These are phyloP conservation scores for Coccinonectria pachysandricola DNA, from an alignment of 2,329 filamentous ascomycete species.

Conservation along the genomic window DNA sequence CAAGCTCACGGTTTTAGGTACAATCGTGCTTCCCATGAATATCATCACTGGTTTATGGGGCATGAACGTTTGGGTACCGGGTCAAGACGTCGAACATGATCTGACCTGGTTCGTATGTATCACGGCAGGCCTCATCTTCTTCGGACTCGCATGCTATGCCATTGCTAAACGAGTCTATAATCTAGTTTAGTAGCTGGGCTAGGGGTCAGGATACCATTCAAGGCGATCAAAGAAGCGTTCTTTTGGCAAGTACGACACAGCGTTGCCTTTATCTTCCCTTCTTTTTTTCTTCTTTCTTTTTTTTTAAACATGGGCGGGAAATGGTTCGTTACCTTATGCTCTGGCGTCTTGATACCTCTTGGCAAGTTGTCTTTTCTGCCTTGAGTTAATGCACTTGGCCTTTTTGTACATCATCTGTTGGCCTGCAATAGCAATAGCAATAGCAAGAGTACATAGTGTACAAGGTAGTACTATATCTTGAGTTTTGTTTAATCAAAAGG, in stretches of 20 bases:
- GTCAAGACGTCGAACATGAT: constrained; percentile 70
- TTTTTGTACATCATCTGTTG: no score
- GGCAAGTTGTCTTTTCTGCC: no score
- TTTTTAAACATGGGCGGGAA: constrained; percentile 1
- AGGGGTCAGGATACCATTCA: no score
- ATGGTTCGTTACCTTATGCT: constrained; percentile 1
- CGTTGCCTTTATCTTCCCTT: constrained; percentile 3
- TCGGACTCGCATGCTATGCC: constrained; percentile 70
- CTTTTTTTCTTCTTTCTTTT: constrained; percentile 3
- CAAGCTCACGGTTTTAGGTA: constrained; percentile 89
- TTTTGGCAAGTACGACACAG: constrained; percentile 1
- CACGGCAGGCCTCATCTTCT: constrained; percentile 65
- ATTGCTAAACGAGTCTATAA: constrained; percentile 77
- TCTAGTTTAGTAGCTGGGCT: constrained; percentile 47
- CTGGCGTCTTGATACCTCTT: neutral
- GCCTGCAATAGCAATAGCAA: no score
- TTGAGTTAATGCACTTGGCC: no score
- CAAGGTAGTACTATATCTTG: no score
- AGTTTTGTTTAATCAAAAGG: no score
- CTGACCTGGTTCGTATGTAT: constrained; percentile 66
- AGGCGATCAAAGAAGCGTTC: no score
- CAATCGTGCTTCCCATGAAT: constrained; percentile 97
- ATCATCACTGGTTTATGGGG: constrained; percentile 98
- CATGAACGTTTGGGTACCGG: constrained; percentile 96
- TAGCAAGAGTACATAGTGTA: no score